Conservation (phyloP, 306 rosid genomes). For the Lithocarpus polystachyus region DNA sequence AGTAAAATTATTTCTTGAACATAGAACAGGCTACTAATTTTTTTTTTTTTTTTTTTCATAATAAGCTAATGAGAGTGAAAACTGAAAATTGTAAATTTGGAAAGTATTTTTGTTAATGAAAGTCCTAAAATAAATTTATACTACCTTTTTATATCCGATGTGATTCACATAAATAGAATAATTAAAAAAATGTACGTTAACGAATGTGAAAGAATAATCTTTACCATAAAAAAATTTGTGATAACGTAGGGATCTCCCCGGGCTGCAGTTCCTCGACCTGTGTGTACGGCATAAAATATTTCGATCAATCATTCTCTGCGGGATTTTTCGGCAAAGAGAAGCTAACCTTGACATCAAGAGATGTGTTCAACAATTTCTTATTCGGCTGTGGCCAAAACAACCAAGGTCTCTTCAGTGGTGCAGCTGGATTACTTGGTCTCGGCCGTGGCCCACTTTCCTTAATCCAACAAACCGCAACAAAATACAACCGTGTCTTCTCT, state of each 20-base stretch:
- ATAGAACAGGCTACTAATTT: too few species aligned
- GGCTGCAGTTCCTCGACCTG: conserved; percentile 45
- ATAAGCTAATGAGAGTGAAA: too few species aligned
- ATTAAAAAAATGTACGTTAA: too few species aligned
- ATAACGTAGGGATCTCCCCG: conserved; percentile 32
- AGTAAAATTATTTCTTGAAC: too few species aligned
- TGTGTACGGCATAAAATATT: conserved; percentile 45
- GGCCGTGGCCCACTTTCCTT: conserved; percentile 67
- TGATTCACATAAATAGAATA: too few species aligned
- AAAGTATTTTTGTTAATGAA: too few species aligned
- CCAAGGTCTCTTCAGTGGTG: conserved; percentile 49
- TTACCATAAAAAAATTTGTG: too few species aligned
- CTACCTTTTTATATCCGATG: too few species aligned
- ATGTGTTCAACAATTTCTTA: conserved; percentile 30
- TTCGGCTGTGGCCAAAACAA: conserved; percentile 83
- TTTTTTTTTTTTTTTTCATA: too few species aligned
- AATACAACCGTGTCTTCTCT: conserved; percentile 50
- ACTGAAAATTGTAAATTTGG: too few species aligned
- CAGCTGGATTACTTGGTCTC: conserved; percentile 74
- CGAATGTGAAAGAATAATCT: too few species aligned
- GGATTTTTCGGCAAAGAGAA: conserved; percentile 57
- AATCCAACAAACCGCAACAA: conserved; percentile 55
- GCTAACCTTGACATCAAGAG: conserved; percentile 26
- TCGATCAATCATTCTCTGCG: conserved; percentile 52
- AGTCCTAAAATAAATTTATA: too few species aligned